A percentile compares a stretch with the other conserved stretches of the same genome.
Conservation (phyloP, 495 filamentous ascomycete genomes). For the Penicillium herquei region DNA sequence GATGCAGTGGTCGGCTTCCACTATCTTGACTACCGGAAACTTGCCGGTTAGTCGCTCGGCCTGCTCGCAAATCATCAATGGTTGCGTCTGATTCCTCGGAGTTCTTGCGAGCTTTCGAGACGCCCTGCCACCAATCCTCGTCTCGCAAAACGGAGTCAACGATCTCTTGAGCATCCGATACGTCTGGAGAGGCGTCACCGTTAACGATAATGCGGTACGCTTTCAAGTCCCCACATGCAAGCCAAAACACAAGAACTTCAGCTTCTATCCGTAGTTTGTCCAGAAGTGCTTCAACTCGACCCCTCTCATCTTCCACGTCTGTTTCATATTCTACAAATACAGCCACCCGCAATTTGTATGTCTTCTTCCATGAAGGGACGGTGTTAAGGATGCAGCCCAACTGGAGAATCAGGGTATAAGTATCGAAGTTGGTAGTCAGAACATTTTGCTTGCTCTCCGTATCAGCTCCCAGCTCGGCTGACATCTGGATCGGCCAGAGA, state of each 20-base stretch:
- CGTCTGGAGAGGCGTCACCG: slow-evolving; percentile 45
- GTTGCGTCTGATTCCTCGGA: slow-evolving; percentile 16
- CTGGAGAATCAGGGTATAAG: slow-evolving; percentile 84
- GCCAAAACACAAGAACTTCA: slow-evolving; percentile 75
- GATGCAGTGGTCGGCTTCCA: slow-evolving; percentile 33
- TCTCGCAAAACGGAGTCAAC: slow-evolving; percentile 62
- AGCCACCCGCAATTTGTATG: slow-evolving; percentile 69
- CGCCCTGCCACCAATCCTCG: slow-evolving; percentile 81
- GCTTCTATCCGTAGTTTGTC: slow-evolving; percentile 81
- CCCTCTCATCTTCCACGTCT: slow-evolving; percentile 76
- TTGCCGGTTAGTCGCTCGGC: slow-evolving; percentile 47
- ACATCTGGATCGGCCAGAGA: slow-evolving; percentile 84
- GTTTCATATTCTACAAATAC: slow-evolving; percentile 90
- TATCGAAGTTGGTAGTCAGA: slow-evolving; percentile 88
- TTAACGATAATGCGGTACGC: slow-evolving; percentile 80
- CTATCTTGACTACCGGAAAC: slow-evolving; percentile 55
- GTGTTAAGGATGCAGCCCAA: slow-evolving; percentile 82
- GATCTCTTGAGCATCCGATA: slow-evolving; percentile 44
- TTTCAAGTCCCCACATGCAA: slow-evolving; percentile 68
- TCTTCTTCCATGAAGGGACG: slow-evolving; percentile 78
- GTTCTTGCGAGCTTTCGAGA: slow-evolving; percentile 57
- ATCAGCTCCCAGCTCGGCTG: slow-evolving; percentile 71
- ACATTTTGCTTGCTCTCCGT: slow-evolving; percentile 61
- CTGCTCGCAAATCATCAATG: slow-evolving; percentile 21
- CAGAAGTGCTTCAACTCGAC: slow-evolving; percentile 69